phyloP scores from a whole-genome alignment of 2,329 filamentous ascomycete genomes.

The Hawksworthiomyces lignivorus region DNA sequence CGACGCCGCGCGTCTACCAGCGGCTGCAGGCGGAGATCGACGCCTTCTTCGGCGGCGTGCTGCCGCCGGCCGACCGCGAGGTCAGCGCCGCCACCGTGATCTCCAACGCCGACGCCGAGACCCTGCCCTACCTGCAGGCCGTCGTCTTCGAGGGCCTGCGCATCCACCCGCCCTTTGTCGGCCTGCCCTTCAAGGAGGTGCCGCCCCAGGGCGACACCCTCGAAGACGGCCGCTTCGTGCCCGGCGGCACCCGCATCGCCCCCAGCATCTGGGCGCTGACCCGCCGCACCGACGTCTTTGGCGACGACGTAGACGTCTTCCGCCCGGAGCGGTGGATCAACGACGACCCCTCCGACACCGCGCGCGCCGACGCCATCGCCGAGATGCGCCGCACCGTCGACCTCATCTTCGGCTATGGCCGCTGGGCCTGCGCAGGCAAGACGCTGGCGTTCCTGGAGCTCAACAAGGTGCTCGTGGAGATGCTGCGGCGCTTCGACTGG shows the following conservation, averaged over 20 bases:
- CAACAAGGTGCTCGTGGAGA: conserved; percentile 23
- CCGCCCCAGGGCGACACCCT: conserved; percentile 31
- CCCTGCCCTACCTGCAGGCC: conserved; percentile 40
- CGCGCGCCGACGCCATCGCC: neutral
- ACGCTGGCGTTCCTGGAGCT: conserved; percentile 35
- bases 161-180: conserved; percentile 35
- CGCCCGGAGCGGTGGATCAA: conserved; percentile 39
- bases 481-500: conserved; percentile 20
- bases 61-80: conserved; percentile 22
- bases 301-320: conserved; percentile 32
- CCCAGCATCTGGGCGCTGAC: conserved; percentile 23
- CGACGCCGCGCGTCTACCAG: conserved; percentile 18
- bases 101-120: conserved; percentile 24
- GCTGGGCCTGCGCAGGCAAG: conserved; percentile 33
- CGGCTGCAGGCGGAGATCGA: conserved; percentile 28
- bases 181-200: conserved; percentile 20
- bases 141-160: conserved; percentile 41
- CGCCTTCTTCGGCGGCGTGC: conserved; percentile 19
- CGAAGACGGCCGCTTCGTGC: conserved; percentile 33
- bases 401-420: conserved; percentile 32
- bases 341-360: neutral
- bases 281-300: conserved; percentile 28
- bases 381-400: conserved; percentile 24
- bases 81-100: neutral
- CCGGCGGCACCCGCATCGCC: conserved; percentile 35